Conservation (phyloP, 192 early-diverging fungal species). For the Coemansia furcata region DNA sequence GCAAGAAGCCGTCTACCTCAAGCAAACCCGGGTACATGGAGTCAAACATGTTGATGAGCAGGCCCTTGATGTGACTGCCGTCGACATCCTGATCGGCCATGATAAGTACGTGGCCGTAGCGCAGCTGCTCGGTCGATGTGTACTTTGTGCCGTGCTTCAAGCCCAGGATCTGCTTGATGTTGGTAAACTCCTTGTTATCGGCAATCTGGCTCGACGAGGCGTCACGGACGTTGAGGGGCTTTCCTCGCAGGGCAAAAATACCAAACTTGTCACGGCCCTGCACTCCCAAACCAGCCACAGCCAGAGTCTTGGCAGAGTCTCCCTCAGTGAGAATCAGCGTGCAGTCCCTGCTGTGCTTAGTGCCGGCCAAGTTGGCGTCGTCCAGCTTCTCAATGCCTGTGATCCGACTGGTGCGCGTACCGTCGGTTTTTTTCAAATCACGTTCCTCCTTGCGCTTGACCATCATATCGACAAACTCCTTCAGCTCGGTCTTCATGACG, state of each 20-base stretch:
- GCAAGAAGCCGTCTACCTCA: constrained; percentile 85
- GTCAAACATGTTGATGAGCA: constrained; percentile 96
- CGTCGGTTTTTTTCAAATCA: constrained; percentile 87
- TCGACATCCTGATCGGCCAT: constrained; percentile 99
- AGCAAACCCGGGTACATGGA: constrained; percentile 90
- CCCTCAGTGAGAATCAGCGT: constrained; percentile 97
- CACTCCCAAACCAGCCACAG: constrained; percentile 80
- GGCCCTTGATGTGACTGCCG: constrained; percentile 95
- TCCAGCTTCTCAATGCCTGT: constrained; percentile 86
- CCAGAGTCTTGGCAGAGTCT: constrained; percentile 92
- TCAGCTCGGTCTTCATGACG: constrained; percentile 81
- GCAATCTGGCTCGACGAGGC: constrained; percentile 66
- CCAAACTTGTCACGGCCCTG: constrained; percentile 89
- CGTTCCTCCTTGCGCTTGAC: constrained; percentile 70
- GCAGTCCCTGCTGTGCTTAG: constrained; percentile 66
- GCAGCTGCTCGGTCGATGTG: constrained; percentile 64
- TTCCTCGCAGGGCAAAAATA: constrained; percentile 95
- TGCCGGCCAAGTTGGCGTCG: constrained; percentile 92
- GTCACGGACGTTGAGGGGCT: constrained; percentile 95
- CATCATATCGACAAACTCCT: constrained; percentile 75
- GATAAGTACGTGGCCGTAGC: constrained; percentile 96
- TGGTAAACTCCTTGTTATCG: constrained; percentile 81
- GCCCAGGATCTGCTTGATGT: constrained; percentile 92
- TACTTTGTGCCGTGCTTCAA: constrained; percentile 85
- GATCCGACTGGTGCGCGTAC: constrained; percentile 63